Conservation (phyloP, 2,329 filamentous ascomycete genomes). For the Colletotrichum sp. region DNA sequence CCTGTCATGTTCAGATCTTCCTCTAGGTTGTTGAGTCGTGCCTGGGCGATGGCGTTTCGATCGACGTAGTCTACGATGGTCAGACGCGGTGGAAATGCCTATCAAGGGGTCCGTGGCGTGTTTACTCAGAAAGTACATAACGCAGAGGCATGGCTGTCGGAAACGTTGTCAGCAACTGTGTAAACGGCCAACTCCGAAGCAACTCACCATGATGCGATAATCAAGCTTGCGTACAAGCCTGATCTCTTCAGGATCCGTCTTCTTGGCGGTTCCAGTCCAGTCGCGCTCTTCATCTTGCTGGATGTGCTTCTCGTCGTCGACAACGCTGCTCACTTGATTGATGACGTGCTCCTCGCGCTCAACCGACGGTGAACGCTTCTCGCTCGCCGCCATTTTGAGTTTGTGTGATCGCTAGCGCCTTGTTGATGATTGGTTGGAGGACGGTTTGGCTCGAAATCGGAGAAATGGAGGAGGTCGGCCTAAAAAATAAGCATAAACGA, state of each 20-base stretch:
- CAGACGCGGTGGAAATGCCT: background rate
- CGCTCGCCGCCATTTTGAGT: slow-evolving; percentile 3
- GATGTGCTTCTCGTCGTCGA: slow-evolving; percentile 15
- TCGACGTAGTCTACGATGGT: slow-evolving; percentile 39
- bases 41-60: slow-evolving; percentile 52
- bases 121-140: slow-evolving; percentile 49
- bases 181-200: background rate
- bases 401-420: background rate
- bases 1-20: slow-evolving; percentile 47
- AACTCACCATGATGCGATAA: slow-evolving; percentile 43
- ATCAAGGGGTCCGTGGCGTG: background rate
- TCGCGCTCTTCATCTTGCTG: slow-evolving; percentile 32
- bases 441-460: background rate
- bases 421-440: background rate
- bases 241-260: slow-evolving; percentile 45
- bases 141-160: slow-evolving; percentile 37
- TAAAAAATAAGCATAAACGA: slow-evolving; percentile 14
- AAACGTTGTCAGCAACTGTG: background rate
- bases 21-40: slow-evolving; percentile 44
- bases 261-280: slow-evolving; percentile 41
- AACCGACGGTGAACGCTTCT: slow-evolving; percentile 12
- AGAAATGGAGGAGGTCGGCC: background rate
- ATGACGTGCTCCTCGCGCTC: slow-evolving; percentile 14
- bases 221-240: slow-evolving; percentile 46
- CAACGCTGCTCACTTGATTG: slow-evolving; percentile 8